Evolutionary conservation across 768 basidiomycete genomes (phyloP).

Genomic region (Boletus reticulatus): DNA sequence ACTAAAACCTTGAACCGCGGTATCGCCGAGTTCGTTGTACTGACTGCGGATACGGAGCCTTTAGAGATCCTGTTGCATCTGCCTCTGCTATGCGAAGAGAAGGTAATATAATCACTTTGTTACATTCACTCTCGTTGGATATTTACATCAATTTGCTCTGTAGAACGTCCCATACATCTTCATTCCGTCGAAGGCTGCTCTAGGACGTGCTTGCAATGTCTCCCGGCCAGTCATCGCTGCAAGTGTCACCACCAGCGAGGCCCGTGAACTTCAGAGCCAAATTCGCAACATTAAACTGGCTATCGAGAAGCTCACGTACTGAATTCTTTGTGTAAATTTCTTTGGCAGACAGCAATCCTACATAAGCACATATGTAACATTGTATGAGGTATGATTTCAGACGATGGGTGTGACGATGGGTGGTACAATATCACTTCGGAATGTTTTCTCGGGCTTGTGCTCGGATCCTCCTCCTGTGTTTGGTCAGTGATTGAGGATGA

Average conservation of each 20-base stretch:
- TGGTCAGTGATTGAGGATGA: background rate
- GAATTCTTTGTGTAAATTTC: constrained; percentile 5
- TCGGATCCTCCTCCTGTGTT: constrained; percentile 67
- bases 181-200: constrained; percentile 90
- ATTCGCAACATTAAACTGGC: constrained; percentile 82
- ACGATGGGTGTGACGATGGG: background rate
- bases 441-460: constrained; percentile 88
- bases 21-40: constrained; percentile 95
- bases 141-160: background rate
- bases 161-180: constrained; percentile 97
- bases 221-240: constrained; percentile 93
- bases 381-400: constrained; percentile 1
- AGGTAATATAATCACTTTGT: constrained; percentile 46
- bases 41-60: constrained; percentile 96
- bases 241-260: constrained; percentile 95
- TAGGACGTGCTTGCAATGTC: constrained; percentile 95
- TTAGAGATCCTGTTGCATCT: constrained; percentile 97
- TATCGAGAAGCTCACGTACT: constrained; percentile 68
- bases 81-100: constrained; percentile 97
- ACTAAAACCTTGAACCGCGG: constrained; percentile 99
- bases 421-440: constrained; percentile 58
- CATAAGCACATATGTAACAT: constrained; percentile 8
- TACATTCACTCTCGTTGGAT: background rate
- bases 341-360: constrained; percentile 7
- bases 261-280: constrained; percentile 85